phyloP scores from a whole-genome alignment of 305 asterid genomes.

The Stenogyne calaminthoides region DNA sequence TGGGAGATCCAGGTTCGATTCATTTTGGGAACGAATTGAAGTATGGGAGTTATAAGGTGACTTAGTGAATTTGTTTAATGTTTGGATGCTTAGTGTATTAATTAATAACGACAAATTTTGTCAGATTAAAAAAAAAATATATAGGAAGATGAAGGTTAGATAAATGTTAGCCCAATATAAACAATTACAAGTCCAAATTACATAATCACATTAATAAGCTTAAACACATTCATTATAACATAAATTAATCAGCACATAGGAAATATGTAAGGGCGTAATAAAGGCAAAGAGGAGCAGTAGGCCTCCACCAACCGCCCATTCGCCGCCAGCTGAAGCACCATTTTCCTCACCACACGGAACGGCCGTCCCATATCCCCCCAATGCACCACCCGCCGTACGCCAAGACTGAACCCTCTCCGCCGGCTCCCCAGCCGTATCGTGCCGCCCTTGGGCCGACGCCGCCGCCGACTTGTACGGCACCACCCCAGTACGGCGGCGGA shows the following conservation, averaged over 20 bases:
- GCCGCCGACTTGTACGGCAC: slow-evolving; percentile 45
- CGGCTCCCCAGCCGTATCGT: slow-evolving; percentile 50
- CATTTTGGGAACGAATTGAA: too few species aligned
- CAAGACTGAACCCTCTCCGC: slow-evolving; percentile 50
- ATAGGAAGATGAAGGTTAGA: too few species aligned
- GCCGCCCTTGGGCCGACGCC: slow-evolving; percentile 27
- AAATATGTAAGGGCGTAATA: slow-evolving; percentile 54
- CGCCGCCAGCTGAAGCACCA: slow-evolving; percentile 42
- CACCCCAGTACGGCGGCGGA: slow-evolving; percentile 45
- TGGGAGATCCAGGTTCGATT: too few species aligned
- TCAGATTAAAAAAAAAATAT: too few species aligned
- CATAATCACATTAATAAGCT: too few species aligned
- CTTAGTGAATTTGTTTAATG: too few species aligned
- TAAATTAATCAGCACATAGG: slow-evolving; percentile 43
- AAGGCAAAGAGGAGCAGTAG: slow-evolving; percentile 47
- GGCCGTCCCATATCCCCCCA: slow-evolving; percentile 63
- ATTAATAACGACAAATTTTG: too few species aligned
- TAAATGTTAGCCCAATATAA: too few species aligned
- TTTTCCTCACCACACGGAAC: slow-evolving; percentile 45
- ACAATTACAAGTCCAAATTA: too few species aligned
- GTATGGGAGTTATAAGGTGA: too few species aligned
- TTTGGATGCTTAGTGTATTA: too few species aligned
- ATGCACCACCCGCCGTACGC: slow-evolving; percentile 47
- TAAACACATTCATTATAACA: too few species aligned
- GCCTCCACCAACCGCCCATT: slow-evolving; percentile 50